phyloP scores from a whole-genome alignment of 352 stramenopile species.

The Pythium apleroticum region DNA sequence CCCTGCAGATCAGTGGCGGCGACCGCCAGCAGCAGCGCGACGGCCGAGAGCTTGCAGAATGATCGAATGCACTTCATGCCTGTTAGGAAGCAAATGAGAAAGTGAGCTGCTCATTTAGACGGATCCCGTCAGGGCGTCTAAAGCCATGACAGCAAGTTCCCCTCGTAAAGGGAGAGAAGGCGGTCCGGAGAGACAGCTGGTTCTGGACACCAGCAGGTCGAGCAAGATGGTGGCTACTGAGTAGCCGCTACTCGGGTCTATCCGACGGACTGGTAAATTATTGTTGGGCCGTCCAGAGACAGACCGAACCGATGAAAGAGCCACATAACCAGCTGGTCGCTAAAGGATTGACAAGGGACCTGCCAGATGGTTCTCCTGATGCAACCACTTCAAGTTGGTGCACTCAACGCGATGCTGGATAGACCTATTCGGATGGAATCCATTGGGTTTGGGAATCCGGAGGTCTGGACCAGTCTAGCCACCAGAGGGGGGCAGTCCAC shows the following conservation, averaged over 20 bases:
- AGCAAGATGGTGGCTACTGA: no score
- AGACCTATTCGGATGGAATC: no score
- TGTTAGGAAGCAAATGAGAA: background rate
- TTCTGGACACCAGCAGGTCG: background rate
- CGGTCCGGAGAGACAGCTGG: background rate
- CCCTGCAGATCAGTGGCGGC: constrained; percentile 4
- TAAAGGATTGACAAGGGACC: background rate
- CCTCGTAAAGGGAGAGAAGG: background rate
- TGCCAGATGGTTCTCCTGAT: background rate
- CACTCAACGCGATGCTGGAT: background rate
- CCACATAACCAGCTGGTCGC: background rate
- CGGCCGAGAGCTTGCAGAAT: constrained; percentile 19
- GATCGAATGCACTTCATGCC: constrained; percentile 18
- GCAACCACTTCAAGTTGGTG: background rate
- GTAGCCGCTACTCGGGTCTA: no score
- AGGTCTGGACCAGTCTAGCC: no score
- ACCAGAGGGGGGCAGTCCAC: no score
- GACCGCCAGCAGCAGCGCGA: constrained; percentile 17
- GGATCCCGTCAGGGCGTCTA: background rate
- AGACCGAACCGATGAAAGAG: background rate
- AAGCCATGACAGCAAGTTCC: background rate
- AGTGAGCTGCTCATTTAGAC: constrained; percentile 1
- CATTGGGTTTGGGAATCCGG: no score
- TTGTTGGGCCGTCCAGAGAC: background rate
- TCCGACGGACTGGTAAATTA: no score